Evolutionary conservation across 2,329 filamentous ascomycete species (phyloP).

Genomic region (Penicillium concentricum): DNA sequence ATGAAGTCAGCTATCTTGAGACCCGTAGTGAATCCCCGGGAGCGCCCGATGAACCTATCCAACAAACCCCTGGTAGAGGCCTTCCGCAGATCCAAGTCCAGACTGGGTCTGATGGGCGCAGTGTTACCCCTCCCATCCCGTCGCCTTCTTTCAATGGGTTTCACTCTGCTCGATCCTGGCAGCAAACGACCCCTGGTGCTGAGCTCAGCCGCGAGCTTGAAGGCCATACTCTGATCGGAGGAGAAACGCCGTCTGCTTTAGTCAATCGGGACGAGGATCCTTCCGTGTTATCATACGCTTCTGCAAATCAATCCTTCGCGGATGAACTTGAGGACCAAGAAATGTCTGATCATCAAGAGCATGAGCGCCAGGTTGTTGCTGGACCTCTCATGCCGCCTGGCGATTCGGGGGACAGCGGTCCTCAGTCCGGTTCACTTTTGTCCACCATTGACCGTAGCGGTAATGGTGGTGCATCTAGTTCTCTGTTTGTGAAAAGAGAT

Average conservation of each 20-base stretch:
- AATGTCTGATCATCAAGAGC: background rate
- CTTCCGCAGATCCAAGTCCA: slow-evolving; percentile 8
- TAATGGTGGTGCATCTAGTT: background rate
- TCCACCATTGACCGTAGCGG: slow-evolving; percentile 10
- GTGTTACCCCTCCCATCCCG: slow-evolving; percentile 16
- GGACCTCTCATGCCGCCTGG: slow-evolving; percentile 1
- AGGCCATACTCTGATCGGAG: slow-evolving; percentile 23
- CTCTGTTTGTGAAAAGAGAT: background rate
- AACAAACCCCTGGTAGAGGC: slow-evolving; percentile 12
- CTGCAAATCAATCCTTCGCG: slow-evolving; percentile 19
- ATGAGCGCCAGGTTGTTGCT: slow-evolving; percentile 17
- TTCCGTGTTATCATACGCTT: slow-evolving; percentile 18
- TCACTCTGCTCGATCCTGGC: slow-evolving; percentile 22
- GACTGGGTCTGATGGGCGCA: slow-evolving; percentile 14
- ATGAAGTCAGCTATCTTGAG: slow-evolving; percentile 10
- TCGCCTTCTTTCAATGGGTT: slow-evolving; percentile 25
- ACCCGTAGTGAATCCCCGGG: slow-evolving; percentile 10
- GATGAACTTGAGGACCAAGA: slow-evolving; percentile 5
- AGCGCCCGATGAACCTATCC: slow-evolving; percentile 10
- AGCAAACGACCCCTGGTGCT: slow-evolving; percentile 9
- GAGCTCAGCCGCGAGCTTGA: slow-evolving; percentile 16
- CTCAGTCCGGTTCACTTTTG: slow-evolving; percentile 16
- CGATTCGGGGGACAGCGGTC: slow-evolving; percentile 4
- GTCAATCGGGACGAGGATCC: slow-evolving; percentile 13
- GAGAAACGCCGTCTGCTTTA: slow-evolving; percentile 9